Percentiles rank a stretch among this genome's conserved stretches.
phyloP scores from a whole-genome alignment of 2,329 filamentous ascomycete species.

The Colletotrichum eremochloae region DNA sequence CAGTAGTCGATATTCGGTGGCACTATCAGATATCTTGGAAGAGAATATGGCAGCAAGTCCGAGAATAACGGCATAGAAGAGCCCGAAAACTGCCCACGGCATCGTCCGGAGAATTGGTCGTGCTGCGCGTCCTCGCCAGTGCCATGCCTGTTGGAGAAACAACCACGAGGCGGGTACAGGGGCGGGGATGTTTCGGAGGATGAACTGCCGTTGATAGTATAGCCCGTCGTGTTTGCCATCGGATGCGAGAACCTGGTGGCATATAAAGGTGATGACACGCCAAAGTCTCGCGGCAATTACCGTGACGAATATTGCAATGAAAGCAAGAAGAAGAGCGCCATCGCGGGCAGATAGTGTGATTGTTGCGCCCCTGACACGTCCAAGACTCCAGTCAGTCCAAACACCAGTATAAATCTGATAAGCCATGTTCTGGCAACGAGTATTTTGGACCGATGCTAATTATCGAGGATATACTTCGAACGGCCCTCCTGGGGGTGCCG shows the following conservation, averaged over 20 bases:
- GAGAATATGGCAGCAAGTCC: slow-evolving; percentile 33
- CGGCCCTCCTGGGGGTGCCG: no score
- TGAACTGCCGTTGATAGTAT: slow-evolving; percentile 47
- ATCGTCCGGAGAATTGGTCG: slow-evolving; percentile 17
- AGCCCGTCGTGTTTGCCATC: slow-evolving; percentile 43
- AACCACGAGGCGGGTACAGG: slow-evolving; percentile 27
- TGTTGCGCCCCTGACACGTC: slow-evolving; percentile 49
- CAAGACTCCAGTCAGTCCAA: slow-evolving; percentile 52
- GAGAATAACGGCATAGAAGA: slow-evolving; percentile 5
- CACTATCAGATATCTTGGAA: slow-evolving; percentile 11
- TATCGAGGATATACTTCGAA: background rate
- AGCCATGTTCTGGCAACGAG: background rate
- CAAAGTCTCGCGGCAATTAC: slow-evolving; percentile 45
- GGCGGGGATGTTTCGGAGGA: slow-evolving; percentile 43
- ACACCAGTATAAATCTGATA: slow-evolving; percentile 46
- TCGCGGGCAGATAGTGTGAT: slow-evolving; percentile 48
- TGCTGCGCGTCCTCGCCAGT: slow-evolving; percentile 30
- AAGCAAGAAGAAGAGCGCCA: slow-evolving; percentile 51
- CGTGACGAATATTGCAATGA: slow-evolving; percentile 51
- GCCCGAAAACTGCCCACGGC: slow-evolving; percentile 17
- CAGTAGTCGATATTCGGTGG: slow-evolving; percentile 32
- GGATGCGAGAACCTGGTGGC: slow-evolving; percentile 43
- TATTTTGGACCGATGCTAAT: no score
- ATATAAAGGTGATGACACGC: slow-evolving; percentile 43
- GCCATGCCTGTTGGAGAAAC: slow-evolving; percentile 35